These are phyloP conservation scores for Arctium lappa DNA, from an alignment of 129 eudicot species.

Conservation along the genomic window DNA sequence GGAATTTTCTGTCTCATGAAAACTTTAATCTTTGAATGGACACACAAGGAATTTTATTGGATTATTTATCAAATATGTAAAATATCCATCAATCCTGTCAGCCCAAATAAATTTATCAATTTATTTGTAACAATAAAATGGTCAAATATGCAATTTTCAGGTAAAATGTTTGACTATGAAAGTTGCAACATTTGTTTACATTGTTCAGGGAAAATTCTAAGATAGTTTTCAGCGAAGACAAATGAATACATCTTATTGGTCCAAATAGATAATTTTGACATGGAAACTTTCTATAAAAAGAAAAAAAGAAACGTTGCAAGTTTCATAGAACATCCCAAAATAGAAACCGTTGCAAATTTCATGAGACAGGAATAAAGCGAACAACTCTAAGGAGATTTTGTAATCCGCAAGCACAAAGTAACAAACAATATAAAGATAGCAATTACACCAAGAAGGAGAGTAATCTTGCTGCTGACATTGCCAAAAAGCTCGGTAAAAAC, in stretches of 20 bases:
- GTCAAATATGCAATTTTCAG: not conserved
- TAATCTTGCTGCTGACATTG: not conserved
- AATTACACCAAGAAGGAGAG: not conserved
- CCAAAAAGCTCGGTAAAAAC: not conserved
- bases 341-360: not conserved
- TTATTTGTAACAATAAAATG: not conserved
- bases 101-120: not conserved
- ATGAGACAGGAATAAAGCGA: not conserved
- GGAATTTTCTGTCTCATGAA: not conserved
- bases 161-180: too few relatives aligned
- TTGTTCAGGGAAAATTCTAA: too few relatives aligned
- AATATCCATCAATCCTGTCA: not conserved
- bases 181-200: too few relatives aligned
- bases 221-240: too few relatives aligned
- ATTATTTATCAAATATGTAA: not conserved
- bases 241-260: too few relatives aligned
- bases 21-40: not conserved
- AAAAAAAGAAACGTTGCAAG: not conserved
- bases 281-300: too few relatives aligned
- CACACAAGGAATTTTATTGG: not conserved
- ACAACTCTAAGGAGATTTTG: not conserved
- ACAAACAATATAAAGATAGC: not conserved
- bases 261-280: too few relatives aligned
- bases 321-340: too few relatives aligned
- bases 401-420: not conserved